Base-by-base conservation (phyloP, 305 asterid species). In the Coffea humblotiana region DNA sequence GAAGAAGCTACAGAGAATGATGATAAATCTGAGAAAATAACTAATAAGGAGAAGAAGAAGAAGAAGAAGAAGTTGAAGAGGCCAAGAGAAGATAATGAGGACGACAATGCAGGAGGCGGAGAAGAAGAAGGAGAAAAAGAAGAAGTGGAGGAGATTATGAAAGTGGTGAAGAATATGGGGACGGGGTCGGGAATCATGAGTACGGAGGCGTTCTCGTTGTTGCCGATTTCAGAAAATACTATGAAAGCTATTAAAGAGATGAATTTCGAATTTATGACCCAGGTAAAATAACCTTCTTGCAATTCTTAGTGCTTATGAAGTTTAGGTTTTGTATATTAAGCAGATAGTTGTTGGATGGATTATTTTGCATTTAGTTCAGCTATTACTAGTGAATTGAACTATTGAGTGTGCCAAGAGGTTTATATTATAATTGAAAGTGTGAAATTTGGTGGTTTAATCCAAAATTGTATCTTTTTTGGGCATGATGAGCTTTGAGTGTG, bases 101-200 rank as follows among this genome's bases (percentile, higher is more conserved):
- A 76, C 63, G 48, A 79, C 43, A 18, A 8, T 29, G 81, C 80
- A 7, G 78, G 54, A 13, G 84, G 18, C 18, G 88, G 77, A 25
- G 77, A 25, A 14, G 72, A 66, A 58, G 83, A 52, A 23, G 83
- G 66, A 35, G 83, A 13, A 32, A 76, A 71, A 14, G 75, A 77
- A 29, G 77, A 16, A 48, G 45, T 35, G 73, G 83, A 74, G 68
- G 84, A 72, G 58, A 68, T 80, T 82, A 84, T 83, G 91, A 86
- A 71, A 79, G 88, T 78, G 71, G 72, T 43, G 69, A 88, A 80
- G 86, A 83, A 84, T 37, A 75, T 76, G 58, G 92, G 92, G 40
- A 83, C 93, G 18, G 98, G 92, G 40, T 83, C 92, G 18, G 98
- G 98, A 81, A 96, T 96, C 81, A 94, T 92, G 98, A 94, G 95